Evolutionary conservation across 164 flowering plant species (phyloP).

Genomic region (Nelumbo lutea): DNA sequence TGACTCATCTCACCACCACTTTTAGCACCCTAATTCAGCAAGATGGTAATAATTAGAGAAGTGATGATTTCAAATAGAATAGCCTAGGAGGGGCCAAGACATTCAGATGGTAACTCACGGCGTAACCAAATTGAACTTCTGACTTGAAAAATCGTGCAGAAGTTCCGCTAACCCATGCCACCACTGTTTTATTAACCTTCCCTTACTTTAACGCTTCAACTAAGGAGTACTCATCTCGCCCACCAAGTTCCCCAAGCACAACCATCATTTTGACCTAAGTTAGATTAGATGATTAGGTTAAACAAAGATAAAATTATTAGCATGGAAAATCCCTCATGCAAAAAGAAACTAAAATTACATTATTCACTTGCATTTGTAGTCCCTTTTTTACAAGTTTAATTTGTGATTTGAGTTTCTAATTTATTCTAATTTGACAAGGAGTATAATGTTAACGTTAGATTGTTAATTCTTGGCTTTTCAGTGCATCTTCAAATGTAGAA

Average conservation of each 20-base stretch:
- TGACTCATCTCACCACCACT: conserved; percentile 98
- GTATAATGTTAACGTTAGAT: not conserved
- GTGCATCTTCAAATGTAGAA: not conserved
- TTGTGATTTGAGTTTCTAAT: no score
- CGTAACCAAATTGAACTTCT: conserved; percentile 99
- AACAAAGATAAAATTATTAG: not conserved
- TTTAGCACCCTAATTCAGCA: conserved; percentile 74
- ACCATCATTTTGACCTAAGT: conserved; percentile 91
- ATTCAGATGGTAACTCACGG: conserved; percentile 51
- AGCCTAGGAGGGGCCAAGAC: not conserved
- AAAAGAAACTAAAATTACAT: not conserved
- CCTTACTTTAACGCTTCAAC: conserved; percentile 97
- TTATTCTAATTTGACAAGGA: no score
- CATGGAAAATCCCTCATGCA: not conserved
- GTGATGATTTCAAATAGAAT: not conserved
- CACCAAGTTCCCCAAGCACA: conserved; percentile 99
- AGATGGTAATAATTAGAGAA: conserved; percentile 2
- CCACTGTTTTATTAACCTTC: conserved; percentile 88
- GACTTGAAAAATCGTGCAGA: conserved; percentile 96
- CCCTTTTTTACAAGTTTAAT: not conserved
- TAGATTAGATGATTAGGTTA: conserved; percentile 4
- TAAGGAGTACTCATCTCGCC: conserved; percentile 93
- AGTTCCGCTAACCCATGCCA: conserved; percentile 99
- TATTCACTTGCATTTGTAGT: not conserved
- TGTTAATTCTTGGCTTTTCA: not conserved